These are phyloP conservation scores for Zea luxurians DNA, from an alignment of 176 grass and related monocot genomes.

Conservation along the genomic window DNA sequence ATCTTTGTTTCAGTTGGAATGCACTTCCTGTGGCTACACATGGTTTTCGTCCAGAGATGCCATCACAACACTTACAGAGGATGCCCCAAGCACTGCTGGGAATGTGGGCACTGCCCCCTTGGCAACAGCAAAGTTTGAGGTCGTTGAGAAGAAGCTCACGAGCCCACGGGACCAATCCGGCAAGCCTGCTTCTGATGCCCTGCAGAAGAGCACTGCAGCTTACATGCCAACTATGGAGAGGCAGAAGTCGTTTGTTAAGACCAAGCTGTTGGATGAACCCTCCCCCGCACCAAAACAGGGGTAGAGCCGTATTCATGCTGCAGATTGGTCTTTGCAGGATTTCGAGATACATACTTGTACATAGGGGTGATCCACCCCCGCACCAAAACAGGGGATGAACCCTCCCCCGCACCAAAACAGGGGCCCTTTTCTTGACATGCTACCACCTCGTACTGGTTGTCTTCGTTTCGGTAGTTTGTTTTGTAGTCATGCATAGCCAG, in stretches of 20 bases:
- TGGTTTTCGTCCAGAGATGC: constrained; percentile 84
- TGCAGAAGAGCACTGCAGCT: constrained; percentile 59
- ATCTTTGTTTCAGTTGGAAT: constrained; percentile 62
- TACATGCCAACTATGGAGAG: constrained; percentile 66
- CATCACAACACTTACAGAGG: constrained; percentile 65
- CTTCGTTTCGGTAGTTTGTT: not conserved
- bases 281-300: constrained; percentile 23
- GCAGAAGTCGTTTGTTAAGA: constrained; percentile 57
- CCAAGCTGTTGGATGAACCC: constrained; percentile 43
- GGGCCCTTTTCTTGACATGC: not conserved
- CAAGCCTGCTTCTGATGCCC: constrained; percentile 34
- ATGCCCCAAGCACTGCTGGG: constrained; percentile 48
- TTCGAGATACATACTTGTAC: constrained; percentile 18
- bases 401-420: too few species aligned
- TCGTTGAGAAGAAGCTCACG: constrained; percentile 68
- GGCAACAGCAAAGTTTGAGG: constrained; percentile 85
- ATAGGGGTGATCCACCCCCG: not conserved
- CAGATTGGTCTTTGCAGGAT: not conserved
- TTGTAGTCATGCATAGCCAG: not conserved
- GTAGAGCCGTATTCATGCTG: constrained; percentile 8
- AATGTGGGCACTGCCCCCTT: constrained; percentile 73
- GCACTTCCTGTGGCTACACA: constrained; percentile 65
- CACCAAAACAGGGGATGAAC: too few species aligned
- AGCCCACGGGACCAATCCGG: constrained; percentile 64
- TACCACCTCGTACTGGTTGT: not conserved